Evolutionary conservation across 1,139 yeast species (phyloP).

Genomic region (Entelexis sorbosivorans): DNA sequence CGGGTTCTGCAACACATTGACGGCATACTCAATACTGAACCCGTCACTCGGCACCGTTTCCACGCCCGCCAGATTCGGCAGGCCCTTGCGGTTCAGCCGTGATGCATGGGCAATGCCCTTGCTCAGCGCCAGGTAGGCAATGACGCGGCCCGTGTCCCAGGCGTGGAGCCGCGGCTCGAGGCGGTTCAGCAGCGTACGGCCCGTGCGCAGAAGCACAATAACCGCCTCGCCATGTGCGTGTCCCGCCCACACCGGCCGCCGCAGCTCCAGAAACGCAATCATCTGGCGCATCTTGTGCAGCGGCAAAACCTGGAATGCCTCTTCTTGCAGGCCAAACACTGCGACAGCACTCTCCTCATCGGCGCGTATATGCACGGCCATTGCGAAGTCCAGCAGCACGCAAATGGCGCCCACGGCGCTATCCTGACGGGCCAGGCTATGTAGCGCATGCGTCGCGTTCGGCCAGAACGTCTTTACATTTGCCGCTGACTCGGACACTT

Average conservation of each 20-base stretch:
- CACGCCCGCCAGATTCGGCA: not conserved
- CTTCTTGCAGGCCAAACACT: slow-evolving; percentile 4
- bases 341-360: not conserved
- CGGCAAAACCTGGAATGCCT: slow-evolving; percentile 23
- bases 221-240: slow-evolving; percentile 31
- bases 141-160: slow-evolving; percentile 7
- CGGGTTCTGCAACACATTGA: not conserved
- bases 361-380: not conserved
- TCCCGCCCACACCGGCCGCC: slow-evolving; percentile 28
- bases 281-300: slow-evolving; percentile 31
- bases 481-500: not conserved
- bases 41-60: not conserved
- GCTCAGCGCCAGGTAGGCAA: slow-evolving; percentile 12
- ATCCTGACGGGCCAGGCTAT: not conserved
- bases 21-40: not conserved
- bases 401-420: not conserved
- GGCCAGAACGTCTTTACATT: not conserved
- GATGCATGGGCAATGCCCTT: slow-evolving; percentile 19
- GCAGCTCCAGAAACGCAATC: slow-evolving; percentile 31
- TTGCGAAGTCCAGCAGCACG: slow-evolving; percentile 1
- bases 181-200: slow-evolving; percentile 32
- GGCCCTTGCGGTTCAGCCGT: slow-evolving; percentile 15
- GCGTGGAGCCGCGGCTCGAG: slow-evolving; percentile 11
- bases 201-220: slow-evolving; percentile 31
- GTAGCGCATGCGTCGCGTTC: not conserved